phyloP scores from a whole-genome alignment of 2,329 filamentous ascomycete species.

The Pseudopyricularia javanii region DNA sequence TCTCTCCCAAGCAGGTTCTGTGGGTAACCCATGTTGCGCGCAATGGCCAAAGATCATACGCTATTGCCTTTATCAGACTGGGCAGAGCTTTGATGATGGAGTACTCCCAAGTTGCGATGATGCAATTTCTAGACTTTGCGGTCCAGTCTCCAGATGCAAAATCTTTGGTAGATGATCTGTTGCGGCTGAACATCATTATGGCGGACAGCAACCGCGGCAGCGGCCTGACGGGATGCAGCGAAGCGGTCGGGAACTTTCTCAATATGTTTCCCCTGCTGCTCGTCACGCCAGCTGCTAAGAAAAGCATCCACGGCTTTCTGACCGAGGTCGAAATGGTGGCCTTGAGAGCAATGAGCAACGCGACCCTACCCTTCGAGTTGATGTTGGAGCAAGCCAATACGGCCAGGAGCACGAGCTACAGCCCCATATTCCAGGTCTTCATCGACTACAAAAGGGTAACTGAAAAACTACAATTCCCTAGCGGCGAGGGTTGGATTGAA shows the following conservation, averaged over 20 bases:
- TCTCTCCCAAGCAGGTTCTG: background rate
- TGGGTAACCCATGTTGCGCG: background rate
- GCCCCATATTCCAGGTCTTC: background rate
- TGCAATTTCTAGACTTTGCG: background rate
- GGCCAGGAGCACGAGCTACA: background rate
- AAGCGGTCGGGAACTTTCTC: conserved; percentile 55
- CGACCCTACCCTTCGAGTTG: background rate
- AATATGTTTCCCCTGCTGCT: conserved; percentile 5
- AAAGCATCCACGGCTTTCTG: background rate
- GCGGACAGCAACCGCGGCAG: background rate
- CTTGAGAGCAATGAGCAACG: background rate
- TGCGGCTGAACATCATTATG: background rate
- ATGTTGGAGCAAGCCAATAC: background rate
- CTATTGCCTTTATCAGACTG: background rate
- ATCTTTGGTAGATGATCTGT: background rate
- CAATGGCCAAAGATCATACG: background rate
- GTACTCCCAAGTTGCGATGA: background rate
- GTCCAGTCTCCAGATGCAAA: background rate
- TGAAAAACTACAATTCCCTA: background rate
- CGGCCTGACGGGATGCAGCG: conserved; percentile 50
- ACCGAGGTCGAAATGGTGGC: background rate
- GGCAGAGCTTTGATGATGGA: background rate
- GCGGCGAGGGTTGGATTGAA: background rate
- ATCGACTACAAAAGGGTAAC: conserved; percentile 1
- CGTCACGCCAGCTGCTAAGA: background rate